Base-by-base conservation (phyloP, 192 early-diverging fungal species). In the Geranomyces variabilis region DNA sequence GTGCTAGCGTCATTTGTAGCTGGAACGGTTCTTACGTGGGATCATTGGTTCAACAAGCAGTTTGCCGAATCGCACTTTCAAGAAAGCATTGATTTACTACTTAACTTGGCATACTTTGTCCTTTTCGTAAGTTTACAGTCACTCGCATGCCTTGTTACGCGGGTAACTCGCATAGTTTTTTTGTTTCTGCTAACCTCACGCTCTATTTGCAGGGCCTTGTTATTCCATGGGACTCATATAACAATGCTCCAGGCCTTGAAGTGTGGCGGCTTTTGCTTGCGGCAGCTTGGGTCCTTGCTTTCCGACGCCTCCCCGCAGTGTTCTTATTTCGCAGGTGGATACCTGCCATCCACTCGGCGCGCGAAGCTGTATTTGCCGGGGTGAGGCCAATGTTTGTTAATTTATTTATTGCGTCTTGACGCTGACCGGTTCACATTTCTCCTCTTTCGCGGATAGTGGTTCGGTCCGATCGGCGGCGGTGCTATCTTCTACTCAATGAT, bases 101-200 rank as follows among this genome's bases (percentile, higher is more conserved):
- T 97, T 41, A 95, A 94, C 76, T 78, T 93, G 68, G 78, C 91
- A 6, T 91, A 93, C 48, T 98, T 98, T 80, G 85, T 97, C 17
- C 95, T 49, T 24, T 72, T 72, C 63, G 69, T 29, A 26, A 44
- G 2, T 29, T 12, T 41, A 41, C 36, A 10, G 5, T 3, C 5
- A 41, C 10, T 41, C 10, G 3, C 5, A 10, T 30, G 61, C 30
- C 36, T 10, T 41, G 36, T 10, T 41, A 7, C 36, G 36, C 36
- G 3, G 3, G 10, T 41, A 7, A 10, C 36, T 41, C 5, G 36
- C 36, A n/a, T n/a, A n/a, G n/a, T n/a, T n/a, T n/a, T 41, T 41
- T 41, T 41, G 36, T 41, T 41, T 41, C 5, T 7, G 36, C 10
- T 41, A 41, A 41, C 5, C 3, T 41, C 36, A 41, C 3, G 10